Percentiles rank a stretch among this genome's conserved stretches.
These are phyloP conservation scores for Aspergillus carbonarius DNA, from an alignment of 2,329 filamentous ascomycete genomes.

Conservation along the genomic window DNA sequence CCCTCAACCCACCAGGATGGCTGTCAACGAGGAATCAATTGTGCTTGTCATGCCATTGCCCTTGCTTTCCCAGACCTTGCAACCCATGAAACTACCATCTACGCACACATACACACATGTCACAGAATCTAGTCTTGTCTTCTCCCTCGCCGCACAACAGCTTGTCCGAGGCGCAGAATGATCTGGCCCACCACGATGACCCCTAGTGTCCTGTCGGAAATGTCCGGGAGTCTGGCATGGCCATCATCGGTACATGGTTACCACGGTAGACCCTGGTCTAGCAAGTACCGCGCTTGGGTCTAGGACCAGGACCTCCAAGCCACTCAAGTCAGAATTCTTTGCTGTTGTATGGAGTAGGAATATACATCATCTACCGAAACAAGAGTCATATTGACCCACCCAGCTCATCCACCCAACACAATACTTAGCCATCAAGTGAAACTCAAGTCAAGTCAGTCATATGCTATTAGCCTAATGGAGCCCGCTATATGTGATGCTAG, in stretches of 20 bases:
- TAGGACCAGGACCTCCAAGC: not conserved
- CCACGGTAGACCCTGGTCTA: not conserved
- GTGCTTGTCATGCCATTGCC: no score
- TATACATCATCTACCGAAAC: not conserved
- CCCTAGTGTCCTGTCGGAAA: not conserved
- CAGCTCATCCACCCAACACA: not conserved
- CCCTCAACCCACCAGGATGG: not conserved
- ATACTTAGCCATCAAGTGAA: not conserved
- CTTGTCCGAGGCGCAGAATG: not conserved
- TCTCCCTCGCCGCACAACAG: not conserved
- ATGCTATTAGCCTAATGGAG: no score
- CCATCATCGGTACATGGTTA: not conserved
- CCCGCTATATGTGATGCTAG: no score
- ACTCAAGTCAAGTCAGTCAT: no score
- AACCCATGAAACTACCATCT: no score
- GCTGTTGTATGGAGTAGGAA: not conserved
- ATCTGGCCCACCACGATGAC: not conserved
- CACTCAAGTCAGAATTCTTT: not conserved
- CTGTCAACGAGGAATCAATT: no score
- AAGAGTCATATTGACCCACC: not conserved
- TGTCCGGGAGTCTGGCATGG: not conserved
- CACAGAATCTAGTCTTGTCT: no score
- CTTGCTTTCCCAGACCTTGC: no score
- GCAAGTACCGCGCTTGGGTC: not conserved
- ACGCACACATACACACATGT: no score